Base-by-base conservation (phyloP, 2,329 filamentous ascomycete genomes). In the Penicillium decumbens region DNA sequence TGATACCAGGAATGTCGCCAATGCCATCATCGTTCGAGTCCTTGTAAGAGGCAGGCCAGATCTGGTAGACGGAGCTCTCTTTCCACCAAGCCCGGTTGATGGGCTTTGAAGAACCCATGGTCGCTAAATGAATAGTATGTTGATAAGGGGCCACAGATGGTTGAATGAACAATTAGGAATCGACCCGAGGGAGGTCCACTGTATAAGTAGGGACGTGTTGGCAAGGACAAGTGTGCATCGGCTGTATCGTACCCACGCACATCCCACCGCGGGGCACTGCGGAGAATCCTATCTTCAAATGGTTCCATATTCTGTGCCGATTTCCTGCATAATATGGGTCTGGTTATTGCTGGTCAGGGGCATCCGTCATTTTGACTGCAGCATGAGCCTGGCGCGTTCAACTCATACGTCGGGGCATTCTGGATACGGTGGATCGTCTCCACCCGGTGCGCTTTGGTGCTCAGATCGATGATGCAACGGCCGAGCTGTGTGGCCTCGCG, bases 1-100 rank as follows among this genome's bases (percentile, higher is more conserved):
- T 80, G 45, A 87, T 80, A 10, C 83, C 84, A 1, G 77, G 77
- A 29, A 87, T 76, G 59, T 87, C 83, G 2, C 84, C 84, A 71
- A 82, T 79, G 33, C 84, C 84, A 53, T 73, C 69, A 45, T 69
- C 58, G 51, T 73, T 72, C 25, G 65, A 70, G 53, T 80, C 78
- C 47, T 77, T 76, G 63, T 79, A 83, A 0, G 78, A 80, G 0
- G 79, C 75, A 1, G 80, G 80, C 66, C 81, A 83, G 57, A 83
- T 78, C 57, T 83, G 80, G 60, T 82, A 82, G 46, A 82, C 72
- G 3, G 78, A 72, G 42, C 71, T 74, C 58, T 81, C 76, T 63
- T 81, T 81, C 79, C 79, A 82, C 79, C 79, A 82, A n/a, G 63
- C 62, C 6, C 64, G 63, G 51, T 66, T 61, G 29, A 59, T 57